Evolutionary conservation across 1,284 basidiomycete species (phyloP), one percentile per base, ranked within the genome.

Genomic region (Fomitopsis schrenkii): DNA sequence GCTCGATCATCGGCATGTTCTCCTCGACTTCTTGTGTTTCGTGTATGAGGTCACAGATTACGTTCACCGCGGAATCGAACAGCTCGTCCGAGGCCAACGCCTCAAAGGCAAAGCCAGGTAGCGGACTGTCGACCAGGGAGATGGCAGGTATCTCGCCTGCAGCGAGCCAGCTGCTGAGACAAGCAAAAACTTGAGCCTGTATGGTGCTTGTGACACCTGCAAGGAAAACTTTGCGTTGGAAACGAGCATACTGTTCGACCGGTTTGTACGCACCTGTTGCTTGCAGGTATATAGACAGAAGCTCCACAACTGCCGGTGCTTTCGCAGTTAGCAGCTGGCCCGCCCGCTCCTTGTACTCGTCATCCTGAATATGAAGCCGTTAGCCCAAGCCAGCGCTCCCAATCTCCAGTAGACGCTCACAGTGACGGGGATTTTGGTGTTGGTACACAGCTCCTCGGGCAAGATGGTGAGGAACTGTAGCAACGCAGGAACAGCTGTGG

Each of bases 21-120:
- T 99, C 97, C 64, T 97, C 90, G 30, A 98, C 83, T 75, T 99
- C 97, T 76, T 98, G 97, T 0, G 97, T 99, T 75, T 99, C 97
- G 75, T 98, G 95, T 62, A 99, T 96, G 66, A 98, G 78, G 72
- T 98, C 95, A 75, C 94, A 97, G 59, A 98, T 82, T 48, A 94
- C 89, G 67, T 98, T 93, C 45, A 97, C 94, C 0, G 95, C 95
- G 2, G 90, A 76, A 71, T 99, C 97, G 71, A 99, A 99, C 10
- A 99, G 83, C 54, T 87, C 83, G 35, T 97, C 93, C 1, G 91
- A 90, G 10, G 82, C 82, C 22, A 99, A 82, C 3, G 95, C 92
- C 62, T 93, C 87, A 72, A 98, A 97, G 15, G 90, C 84, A 69
- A 88, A 90, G 10, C 81, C 76, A 70, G 98, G 91, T n/a, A 99